Percentiles rank a stretch among this genome's conserved stretches.
Conservation (phyloP, 805 yeast species). For the Wickerhamiella galacta region DNA sequence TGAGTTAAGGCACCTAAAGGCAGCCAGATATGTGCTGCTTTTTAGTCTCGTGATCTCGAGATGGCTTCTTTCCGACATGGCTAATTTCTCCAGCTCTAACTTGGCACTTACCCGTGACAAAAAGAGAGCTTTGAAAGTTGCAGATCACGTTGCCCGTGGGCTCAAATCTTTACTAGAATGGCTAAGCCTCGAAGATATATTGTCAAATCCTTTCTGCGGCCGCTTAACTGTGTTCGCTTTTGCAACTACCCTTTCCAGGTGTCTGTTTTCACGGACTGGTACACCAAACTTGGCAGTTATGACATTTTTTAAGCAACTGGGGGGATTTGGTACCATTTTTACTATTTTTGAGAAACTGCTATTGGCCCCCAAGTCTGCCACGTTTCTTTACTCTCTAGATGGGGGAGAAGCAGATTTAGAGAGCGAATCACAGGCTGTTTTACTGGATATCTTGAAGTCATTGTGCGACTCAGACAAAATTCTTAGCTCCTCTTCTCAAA, state of each 20-base stretch:
- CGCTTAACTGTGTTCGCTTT: background rate
- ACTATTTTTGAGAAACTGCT: background rate
- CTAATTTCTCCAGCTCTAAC: background rate
- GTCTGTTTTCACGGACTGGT: background rate
- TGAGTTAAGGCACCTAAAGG: background rate
- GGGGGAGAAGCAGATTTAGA: background rate
- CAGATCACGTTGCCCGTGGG: background rate
- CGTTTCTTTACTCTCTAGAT: background rate
- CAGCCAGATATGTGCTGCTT: no score
- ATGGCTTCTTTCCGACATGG: background rate
- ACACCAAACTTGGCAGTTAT: background rate
- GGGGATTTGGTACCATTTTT: conserved; percentile 1
- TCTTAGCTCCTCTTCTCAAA: background rate
- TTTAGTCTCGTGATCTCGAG: background rate
- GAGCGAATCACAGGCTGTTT: background rate
- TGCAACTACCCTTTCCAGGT: background rate
- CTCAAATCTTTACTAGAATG: background rate
- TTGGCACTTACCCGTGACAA: background rate
- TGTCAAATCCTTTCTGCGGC: background rate
- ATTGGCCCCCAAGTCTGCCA: background rate
- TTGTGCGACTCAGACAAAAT: background rate
- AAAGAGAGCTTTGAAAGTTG: background rate
- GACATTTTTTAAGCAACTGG: conserved; percentile 3
- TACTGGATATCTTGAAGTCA: background rate
- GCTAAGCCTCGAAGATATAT: no score